phyloP scores from a whole-genome alignment of 2,329 filamentous ascomycete genomes.

The Exophiala spinifera region DNA sequence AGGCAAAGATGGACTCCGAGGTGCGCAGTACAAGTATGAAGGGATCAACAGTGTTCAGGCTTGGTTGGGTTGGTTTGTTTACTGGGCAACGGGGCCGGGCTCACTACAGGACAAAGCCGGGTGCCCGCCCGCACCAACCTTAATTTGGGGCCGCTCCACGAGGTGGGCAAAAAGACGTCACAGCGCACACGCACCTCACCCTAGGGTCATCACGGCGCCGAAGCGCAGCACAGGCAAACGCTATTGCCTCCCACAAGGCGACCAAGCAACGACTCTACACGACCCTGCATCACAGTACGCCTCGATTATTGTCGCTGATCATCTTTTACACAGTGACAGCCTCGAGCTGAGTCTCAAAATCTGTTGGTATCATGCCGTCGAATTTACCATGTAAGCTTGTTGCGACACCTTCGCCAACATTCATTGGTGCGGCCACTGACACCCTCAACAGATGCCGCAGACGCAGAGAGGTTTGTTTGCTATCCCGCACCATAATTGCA shows the following conservation, averaged over 20 bases:
- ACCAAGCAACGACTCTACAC: too few species aligned
- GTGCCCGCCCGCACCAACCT: not conserved
- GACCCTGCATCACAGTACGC: too few species aligned
- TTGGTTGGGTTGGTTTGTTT: not conserved
- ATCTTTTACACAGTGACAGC: not conserved
- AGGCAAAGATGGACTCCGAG: not conserved
- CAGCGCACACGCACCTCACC: too few species aligned
- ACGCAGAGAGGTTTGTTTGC: constrained; percentile 78
- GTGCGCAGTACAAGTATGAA: too few species aligned
- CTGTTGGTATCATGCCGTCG: constrained; percentile 38
- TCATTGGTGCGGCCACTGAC: constrained; percentile 5
- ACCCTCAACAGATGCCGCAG: constrained; percentile 74
- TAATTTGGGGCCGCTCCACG: too few species aligned
- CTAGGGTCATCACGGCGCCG: too few species aligned
- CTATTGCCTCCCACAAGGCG: not conserved
- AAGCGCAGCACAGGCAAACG: not conserved
- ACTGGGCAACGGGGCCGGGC: constrained; percentile 19
- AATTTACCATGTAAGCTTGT: constrained; percentile 49
- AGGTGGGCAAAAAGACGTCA: not conserved
- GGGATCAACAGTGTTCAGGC: too few species aligned
- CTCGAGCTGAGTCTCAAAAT: not conserved
- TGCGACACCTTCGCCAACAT: too few species aligned
- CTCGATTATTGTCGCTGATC: too few species aligned
- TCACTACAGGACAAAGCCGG: not conserved
- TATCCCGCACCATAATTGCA: not conserved